Evolutionary conservation across 2,329 filamentous ascomycete species (phyloP).

Genomic region (Monosporascus cannonballus): DNA sequence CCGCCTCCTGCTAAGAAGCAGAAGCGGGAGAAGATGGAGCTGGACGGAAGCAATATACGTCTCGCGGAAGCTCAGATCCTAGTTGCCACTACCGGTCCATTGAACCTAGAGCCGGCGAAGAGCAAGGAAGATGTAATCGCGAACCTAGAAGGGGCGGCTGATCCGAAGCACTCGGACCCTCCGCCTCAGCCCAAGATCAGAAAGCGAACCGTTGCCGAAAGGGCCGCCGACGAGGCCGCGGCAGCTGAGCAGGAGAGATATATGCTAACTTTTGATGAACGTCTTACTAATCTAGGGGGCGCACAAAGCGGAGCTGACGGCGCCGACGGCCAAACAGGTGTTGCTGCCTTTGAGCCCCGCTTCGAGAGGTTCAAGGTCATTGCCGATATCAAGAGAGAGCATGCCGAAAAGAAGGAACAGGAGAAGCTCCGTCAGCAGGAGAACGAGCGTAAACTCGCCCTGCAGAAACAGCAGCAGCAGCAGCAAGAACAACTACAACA

Average conservation of each 20-base stretch:
- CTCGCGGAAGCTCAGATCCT: slow-evolving; percentile 73
- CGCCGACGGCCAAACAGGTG: slow-evolving; percentile 61
- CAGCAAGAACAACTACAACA: slow-evolving; percentile 37
- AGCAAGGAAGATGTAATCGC: slow-evolving; percentile 62
- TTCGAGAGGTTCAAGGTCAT: slow-evolving; percentile 92
- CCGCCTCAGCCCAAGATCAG: slow-evolving; percentile 81
- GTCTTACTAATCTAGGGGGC: slow-evolving; percentile 55
- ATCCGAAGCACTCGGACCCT: slow-evolving; percentile 70
- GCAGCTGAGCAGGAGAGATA: slow-evolving; percentile 85
- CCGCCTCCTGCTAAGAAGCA: slow-evolving; percentile 57
- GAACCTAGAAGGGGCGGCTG: slow-evolving; percentile 64
- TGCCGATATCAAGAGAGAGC: slow-evolving; percentile 73
- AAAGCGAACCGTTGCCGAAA: slow-evolving; percentile 89
- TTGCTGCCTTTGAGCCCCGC: slow-evolving; percentile 71
- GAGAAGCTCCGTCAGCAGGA: slow-evolving; percentile 66
- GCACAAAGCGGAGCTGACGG: slow-evolving; percentile 53
- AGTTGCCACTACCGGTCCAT: slow-evolving; percentile 63
- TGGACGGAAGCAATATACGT: slow-evolving; percentile 68
- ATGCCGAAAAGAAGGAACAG: slow-evolving; percentile 69
- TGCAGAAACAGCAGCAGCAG: slow-evolving; percentile 40
- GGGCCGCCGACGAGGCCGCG: slow-evolving; percentile 89
- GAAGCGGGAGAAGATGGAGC: slow-evolving; percentile 66
- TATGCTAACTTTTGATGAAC: slow-evolving; percentile 88
- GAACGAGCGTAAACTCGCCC: slow-evolving; percentile 46
- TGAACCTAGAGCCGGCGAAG: slow-evolving; percentile 72